A percentile compares a stretch with the other conserved stretches of the same genome.
These are phyloP conservation scores for Candida sp. DNA, from an alignment of 1,139 yeast genomes.

Conservation along the genomic window DNA sequence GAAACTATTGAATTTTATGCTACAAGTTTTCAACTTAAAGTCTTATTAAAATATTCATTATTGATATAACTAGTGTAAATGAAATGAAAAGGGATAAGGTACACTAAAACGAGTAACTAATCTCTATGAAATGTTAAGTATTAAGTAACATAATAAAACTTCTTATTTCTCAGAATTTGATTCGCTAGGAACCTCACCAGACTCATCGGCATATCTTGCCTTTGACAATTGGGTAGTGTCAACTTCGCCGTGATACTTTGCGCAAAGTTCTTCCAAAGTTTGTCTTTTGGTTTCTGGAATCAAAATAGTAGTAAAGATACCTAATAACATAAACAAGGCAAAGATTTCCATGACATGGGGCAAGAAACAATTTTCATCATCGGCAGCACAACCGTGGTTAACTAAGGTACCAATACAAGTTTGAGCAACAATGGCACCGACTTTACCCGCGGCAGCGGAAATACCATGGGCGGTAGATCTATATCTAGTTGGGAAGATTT, in stretches of 20 bases:
- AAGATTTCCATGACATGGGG: slow-evolving; percentile 92
- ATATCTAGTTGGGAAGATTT: slow-evolving; percentile 93
- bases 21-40: too few relatives aligned
- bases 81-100: too few relatives aligned
- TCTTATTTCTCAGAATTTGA: too few relatives aligned
- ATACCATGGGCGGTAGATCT: slow-evolving; percentile 99
- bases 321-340: slow-evolving; percentile 85
- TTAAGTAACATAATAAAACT: too few relatives aligned
- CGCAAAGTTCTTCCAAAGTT: slow-evolving; percentile 79
- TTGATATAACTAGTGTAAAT: too few relatives aligned
- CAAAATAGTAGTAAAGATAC: slow-evolving; percentile 60
- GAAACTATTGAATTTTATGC: too few relatives aligned
- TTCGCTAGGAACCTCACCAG: too few relatives aligned
- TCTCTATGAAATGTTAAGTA: too few relatives aligned
- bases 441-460: slow-evolving; percentile 94
- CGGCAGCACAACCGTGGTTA: slow-evolving; percentile 68
- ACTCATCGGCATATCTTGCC: slow-evolving; percentile 31
- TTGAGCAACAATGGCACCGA: slow-evolving; percentile 96
- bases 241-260: slow-evolving; percentile 81
- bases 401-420: slow-evolving; percentile 83
- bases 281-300: slow-evolving; percentile 89
- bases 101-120: too few relatives aligned
- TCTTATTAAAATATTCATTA: too few relatives aligned
- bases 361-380: slow-evolving; percentile 66
- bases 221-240: slow-evolving; percentile 42